phyloP scores from a whole-genome alignment of 768 basidiomycete species.

The Russula abietina region DNA sequence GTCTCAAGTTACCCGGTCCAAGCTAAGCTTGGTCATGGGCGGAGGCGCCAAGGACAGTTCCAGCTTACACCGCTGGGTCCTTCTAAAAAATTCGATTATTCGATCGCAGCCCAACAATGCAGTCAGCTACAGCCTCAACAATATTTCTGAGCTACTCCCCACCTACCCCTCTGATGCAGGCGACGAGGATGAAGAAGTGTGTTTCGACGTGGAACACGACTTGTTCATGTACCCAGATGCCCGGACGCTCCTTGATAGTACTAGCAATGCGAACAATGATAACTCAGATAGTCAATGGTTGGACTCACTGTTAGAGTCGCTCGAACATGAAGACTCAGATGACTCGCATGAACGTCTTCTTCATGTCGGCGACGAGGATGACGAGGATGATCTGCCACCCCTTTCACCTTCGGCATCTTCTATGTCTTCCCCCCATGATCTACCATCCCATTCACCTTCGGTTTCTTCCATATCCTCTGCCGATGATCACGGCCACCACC shows the following conservation, averaged over 20 bases:
- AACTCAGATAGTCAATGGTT: slow-evolving; percentile 76
- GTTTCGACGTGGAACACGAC: slow-evolving; percentile 44
- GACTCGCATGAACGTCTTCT: slow-evolving; percentile 41
- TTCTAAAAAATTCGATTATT: too few species aligned
- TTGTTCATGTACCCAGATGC: slow-evolving; percentile 80
- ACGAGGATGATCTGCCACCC: slow-evolving; percentile 54
- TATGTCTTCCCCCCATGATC: slow-evolving; percentile 67
- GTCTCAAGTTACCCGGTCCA: too few species aligned
- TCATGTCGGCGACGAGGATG: slow-evolving; percentile 59
- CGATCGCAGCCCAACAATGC: too few species aligned
- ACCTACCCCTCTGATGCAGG: slow-evolving; percentile 39
- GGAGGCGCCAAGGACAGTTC: too few species aligned
- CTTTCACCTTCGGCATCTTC: slow-evolving; percentile 63
- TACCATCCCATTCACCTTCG: too few species aligned
- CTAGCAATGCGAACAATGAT: slow-evolving; percentile 33
- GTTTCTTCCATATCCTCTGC: too few species aligned
- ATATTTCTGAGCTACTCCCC: too few species aligned
- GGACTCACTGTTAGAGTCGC: slow-evolving; percentile 68
- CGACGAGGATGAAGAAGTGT: slow-evolving; percentile 47
- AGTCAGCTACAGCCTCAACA: too few species aligned
- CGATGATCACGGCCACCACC: slow-evolving; percentile 62
- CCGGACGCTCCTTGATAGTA: slow-evolving; percentile 44
- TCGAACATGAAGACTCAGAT: slow-evolving; percentile 66
- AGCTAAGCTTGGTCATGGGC: too few species aligned
- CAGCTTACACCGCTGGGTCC: too few species aligned